phyloP scores from a whole-genome alignment of 179 eudicot species.

The Patellifolia procumbens region DNA sequence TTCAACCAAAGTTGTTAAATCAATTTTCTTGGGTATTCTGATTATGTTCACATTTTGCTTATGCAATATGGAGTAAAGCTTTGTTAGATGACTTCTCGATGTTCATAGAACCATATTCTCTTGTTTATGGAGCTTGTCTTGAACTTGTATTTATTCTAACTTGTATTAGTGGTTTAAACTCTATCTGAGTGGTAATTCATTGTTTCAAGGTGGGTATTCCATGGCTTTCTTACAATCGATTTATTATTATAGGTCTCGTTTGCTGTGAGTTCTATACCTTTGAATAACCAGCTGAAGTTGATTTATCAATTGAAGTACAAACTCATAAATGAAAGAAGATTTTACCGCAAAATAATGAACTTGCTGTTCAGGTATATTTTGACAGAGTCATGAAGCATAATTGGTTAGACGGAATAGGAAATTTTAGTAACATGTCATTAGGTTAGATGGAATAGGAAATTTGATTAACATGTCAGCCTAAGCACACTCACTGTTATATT shows the following conservation, averaged over 20 bases:
- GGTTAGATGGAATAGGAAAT: not conserved
- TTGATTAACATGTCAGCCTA: not conserved
- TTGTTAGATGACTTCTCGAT: not conserved
- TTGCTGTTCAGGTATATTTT: not conserved
- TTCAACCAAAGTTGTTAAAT: not conserved
- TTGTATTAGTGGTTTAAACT: not conserved
- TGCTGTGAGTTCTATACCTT: not conserved
- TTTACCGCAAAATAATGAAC: not conserved
- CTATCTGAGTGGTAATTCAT: not conserved
- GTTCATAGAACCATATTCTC: not conserved
- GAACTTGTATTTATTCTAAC: not conserved
- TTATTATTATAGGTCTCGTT: not conserved
- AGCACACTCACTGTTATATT: not conserved
- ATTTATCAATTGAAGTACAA: not conserved
- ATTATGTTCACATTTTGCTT: not conserved
- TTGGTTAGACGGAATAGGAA: not conserved
- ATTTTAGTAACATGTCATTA: not conserved
- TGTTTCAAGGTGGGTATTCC: not conserved
- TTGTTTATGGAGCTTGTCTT: not conserved
- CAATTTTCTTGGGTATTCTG: not conserved
- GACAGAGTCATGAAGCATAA: not conserved
- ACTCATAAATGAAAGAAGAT: not conserved
- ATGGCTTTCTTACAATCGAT: not conserved
- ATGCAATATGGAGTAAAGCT: not conserved
- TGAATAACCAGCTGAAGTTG: not conserved